Percentiles rank a stretch among this genome's conserved stretches.
These are phyloP conservation scores for Parafenestella ontariensis DNA, from an alignment of 2,329 filamentous ascomycete species.

Conservation along the genomic window DNA sequence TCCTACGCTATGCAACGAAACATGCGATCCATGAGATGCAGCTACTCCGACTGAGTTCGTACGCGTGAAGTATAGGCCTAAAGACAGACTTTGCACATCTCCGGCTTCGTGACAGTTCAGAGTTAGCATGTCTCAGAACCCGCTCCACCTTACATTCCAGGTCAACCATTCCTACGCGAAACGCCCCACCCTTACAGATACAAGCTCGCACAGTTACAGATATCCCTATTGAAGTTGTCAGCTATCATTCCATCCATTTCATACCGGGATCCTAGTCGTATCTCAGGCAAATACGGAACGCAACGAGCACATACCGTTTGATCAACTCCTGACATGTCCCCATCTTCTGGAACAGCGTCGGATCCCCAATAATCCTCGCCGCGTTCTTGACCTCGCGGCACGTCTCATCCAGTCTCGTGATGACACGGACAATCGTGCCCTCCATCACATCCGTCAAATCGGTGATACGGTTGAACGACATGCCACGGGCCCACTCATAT, in stretches of 20 bases:
- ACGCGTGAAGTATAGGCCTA: no score
- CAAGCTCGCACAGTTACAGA: constrained; percentile 51
- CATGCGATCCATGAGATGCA: not conserved
- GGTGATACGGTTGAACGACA: constrained; percentile 98
- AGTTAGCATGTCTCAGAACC: not conserved
- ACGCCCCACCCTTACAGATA: constrained; percentile 38
- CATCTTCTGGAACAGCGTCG: constrained; percentile 94
- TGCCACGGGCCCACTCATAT: constrained; percentile 96
- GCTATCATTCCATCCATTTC: constrained; percentile 13
- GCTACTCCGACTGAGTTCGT: no score
- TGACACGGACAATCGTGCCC: constrained; percentile 94
- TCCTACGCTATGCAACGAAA: not conserved
- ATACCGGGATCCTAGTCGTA: constrained; percentile 5
- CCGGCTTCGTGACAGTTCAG: no score
- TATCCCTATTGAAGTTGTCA: constrained; percentile 44
- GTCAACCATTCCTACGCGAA: not conserved
- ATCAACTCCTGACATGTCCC: constrained; percentile 97
- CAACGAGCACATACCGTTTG: constrained; percentile 76
- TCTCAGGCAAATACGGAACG: constrained; percentile 3
- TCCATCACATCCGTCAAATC: constrained; percentile 95
- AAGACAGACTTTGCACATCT: no score
- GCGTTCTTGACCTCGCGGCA: constrained; percentile 98
- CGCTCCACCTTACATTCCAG: not conserved
- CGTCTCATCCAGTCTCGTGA: constrained; percentile 92
- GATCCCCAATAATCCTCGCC: constrained; percentile 92